Conservation (phyloP, 768 basidiomycete genomes). For the Leccinum disarticulatum region DNA sequence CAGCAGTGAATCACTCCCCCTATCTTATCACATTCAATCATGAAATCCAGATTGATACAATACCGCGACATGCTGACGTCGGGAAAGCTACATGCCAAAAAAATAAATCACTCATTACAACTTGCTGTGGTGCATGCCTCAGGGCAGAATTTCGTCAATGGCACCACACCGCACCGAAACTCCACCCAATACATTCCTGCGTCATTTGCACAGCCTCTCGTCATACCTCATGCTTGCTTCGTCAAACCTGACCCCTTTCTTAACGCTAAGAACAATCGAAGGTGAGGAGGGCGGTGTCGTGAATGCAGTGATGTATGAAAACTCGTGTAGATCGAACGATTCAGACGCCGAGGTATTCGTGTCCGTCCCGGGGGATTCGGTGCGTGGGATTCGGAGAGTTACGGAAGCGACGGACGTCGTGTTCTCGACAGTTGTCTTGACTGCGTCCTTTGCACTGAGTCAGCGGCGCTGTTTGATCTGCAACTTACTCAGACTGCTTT, state of each 20-base stretch:
- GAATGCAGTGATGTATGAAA: conserved; percentile 32
- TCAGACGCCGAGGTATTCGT: conserved; percentile 13
- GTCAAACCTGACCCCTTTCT: conserved; percentile 9
- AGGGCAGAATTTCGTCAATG: background rate
- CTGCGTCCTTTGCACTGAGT: conserved; percentile 9
- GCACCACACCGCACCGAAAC: conserved; percentile 5
- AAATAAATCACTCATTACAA: background rate
- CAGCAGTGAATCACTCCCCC: background rate
- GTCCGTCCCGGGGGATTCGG: conserved; percentile 15
- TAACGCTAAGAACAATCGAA: conserved; percentile 13
- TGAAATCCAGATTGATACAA: conserved; percentile 15
- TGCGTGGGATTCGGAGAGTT: conserved; percentile 7
- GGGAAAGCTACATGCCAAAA: conserved; percentile 17
- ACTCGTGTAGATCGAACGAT: conserved; percentile 29
- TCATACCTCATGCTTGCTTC: conserved; percentile 17
- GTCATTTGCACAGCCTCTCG: conserved; percentile 1
- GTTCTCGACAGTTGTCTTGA: conserved; percentile 1
- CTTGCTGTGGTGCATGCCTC: conserved; percentile 4
- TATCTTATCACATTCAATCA: conserved; percentile 29
- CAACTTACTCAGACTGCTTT: background rate
- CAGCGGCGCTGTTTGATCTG: background rate
- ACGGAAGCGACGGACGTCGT: conserved; percentile 12
- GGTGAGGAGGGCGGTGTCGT: conserved; percentile 33
- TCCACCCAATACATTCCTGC: conserved; percentile 14
- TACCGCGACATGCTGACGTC: conserved; percentile 7